Conservation (phyloP, 2,329 filamentous ascomycete species). For the Akanthomyces dipterigenus region DNA sequence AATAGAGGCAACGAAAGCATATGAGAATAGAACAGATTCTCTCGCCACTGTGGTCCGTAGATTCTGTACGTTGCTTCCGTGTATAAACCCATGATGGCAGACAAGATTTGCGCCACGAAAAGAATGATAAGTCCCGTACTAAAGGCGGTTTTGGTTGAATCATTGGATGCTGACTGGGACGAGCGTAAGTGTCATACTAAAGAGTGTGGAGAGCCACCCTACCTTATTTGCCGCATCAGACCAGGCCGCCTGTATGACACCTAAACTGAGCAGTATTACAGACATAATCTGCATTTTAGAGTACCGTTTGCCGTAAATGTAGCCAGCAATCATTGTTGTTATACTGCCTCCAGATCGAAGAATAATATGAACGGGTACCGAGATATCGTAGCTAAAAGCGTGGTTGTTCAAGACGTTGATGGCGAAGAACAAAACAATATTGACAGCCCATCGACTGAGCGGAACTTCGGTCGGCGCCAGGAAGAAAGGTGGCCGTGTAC, state of each 20-base stretch:
- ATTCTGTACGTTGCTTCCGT: conserved; percentile 82
- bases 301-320: conserved; percentile 78
- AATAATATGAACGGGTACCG: conserved; percentile 94
- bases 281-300: conserved; percentile 72
- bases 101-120: conserved; percentile 80
- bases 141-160: conserved; percentile 23
- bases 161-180: neutral
- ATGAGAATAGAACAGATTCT: conserved; percentile 92
- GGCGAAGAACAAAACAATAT: conserved; percentile 82
- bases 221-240: conserved; percentile 84
- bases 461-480: conserved; percentile 74
- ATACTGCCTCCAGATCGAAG: conserved; percentile 91
- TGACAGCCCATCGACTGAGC: conserved; percentile 75
- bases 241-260: conserved; percentile 82
- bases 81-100: conserved; percentile 91
- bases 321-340: conserved; percentile 89
- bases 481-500: conserved; percentile 60
- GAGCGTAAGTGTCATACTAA: conserved; percentile 12
- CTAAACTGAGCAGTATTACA: conserved; percentile 75
- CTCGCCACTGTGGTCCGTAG: conserved; percentile 87
- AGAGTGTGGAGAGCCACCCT: conserved; percentile 18
- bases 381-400: conserved; percentile 95
- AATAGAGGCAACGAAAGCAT: conserved; percentile 71
- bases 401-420: conserved; percentile 98
- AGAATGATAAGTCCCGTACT: conserved; percentile 71